Evolutionary conservation across 768 basidiomycete species (phyloP), one percentile per base, ranked within the genome.

Genomic region (Phaffia tasmanica): DNA sequence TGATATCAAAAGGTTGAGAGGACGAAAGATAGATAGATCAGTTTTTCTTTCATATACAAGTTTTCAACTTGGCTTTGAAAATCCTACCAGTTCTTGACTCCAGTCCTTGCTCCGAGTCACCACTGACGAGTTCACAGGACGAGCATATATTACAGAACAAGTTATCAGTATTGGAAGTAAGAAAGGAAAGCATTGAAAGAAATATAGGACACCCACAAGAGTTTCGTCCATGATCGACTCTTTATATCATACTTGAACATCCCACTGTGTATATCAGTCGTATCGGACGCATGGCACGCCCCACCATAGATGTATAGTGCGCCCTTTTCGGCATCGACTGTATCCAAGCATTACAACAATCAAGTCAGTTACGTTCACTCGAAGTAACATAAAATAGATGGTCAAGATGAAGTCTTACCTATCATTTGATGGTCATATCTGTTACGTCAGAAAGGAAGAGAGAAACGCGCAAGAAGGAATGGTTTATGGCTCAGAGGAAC

Each of bases 371-470:
- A 42, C 35, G 35, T 42, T 42, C 35, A 42, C 35, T 42, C 11
- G 35, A 42, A 42, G 35, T 42, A 42, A 11, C 6, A 42, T 42
- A 25, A 59, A 35, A 19, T 15, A 8, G 57, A 46, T 8, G 35
- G 32, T 25, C 11, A 46, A 23, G 14, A 59, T n/a, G 27, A 14
- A 3, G 18, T 48, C 46, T n/a, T 19, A 61, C 59, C 47, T 14
- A 65, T 48, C 57, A 65, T 65, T 23, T 65, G 57, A 46, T 65
- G 64, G 35, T 65, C 64, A 25, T 65, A 65, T 42, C 35, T 42
- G 11, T 42, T 42, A 5, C 11, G 11, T 42, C 11, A 11, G 35
- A 42, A 42, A 42, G 35, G 11, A 42, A 11, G 11, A 42, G 35
- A 42, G 11, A 11, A 42, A 42, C 35, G 11, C 4, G 35, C 11